Evolutionary conservation across 2,329 filamentous ascomycete genomes (phyloP), one percentile per base, ranked within the genome.

Genomic region (Tolypocladium ophioglossoides): DNA sequence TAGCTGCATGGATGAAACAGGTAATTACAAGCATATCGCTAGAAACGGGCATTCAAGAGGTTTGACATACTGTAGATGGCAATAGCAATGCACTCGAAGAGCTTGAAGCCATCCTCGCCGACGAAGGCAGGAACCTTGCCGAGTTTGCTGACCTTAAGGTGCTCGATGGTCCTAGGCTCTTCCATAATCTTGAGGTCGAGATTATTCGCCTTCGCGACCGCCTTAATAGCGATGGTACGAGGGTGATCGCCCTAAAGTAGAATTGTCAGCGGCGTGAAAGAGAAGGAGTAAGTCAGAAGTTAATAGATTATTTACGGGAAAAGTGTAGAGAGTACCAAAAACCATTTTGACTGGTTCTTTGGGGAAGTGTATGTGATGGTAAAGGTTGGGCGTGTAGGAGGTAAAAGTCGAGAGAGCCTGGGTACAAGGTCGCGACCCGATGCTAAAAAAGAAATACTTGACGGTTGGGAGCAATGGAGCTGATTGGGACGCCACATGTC

Each of bases 311-410:
- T 73, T 65, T 85, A 95, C 92, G 78, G 83, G 72, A 74, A 82
- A 84, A 72, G 87, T 87, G 84, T 94, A 97, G 70, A 99, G 84
- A 82, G 95, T 97, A 79, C 94, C 94, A 83, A 97, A 97, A 72
- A 88, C 82, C 87, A 95, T 95, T 74, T 82, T 89, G 27, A 30
- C 8, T 30, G 27, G n/a, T n/a, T n/a, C n/a, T n/a, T n/a, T n/a
- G n/a, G n/a, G n/a, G n/a, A n/a, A n/a, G n/a, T n/a, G n/a, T n/a
- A n/a, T n/a, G n/a, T n/a, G n/a, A n/a, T n/a, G n/a, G n/a, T n/a
- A n/a, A n/a, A n/a, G n/a, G n/a, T n/a, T n/a, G n/a, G n/a, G n/a
- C n/a, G n/a, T n/a, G n/a, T n/a, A n/a, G n/a, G n/a, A n/a, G n/a
- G n/a, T n/a, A n/a, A n/a, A n/a, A n/a, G n/a, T n/a, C n/a, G n/a